Evolutionary conservation across 768 basidiomycete genomes (phyloP), one percentile per base, ranked within the genome.

Genomic region (Pulveroboletus sp.): DNA sequence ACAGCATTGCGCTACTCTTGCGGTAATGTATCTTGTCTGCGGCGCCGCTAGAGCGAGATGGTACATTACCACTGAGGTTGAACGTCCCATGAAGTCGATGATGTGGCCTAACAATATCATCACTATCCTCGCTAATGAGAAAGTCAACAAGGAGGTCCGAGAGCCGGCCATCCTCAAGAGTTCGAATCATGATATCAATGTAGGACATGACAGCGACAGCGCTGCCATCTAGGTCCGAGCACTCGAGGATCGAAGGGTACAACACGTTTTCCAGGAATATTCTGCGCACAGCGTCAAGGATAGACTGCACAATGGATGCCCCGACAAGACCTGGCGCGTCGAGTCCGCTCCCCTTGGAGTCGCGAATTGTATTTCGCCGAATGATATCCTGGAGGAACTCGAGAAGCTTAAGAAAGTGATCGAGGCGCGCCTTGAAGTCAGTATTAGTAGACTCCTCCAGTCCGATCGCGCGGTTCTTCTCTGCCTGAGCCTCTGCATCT

Each of bases 161-260:
- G 34, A 95, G 76, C 42, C 76, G 79, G 1, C 84, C 85, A 20
- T 80, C 75, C 31, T 80, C 76, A 6, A 94, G 75, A 0, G 85
- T 90, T 49, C 82, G 78, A 44, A 93, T 76, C 77, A 92, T 87
- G 59, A 91, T 80, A 56, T 97, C 92, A 54, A 97, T 83, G 63
- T 98, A 97, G 14, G 89, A 91, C 80, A 97, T 84, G 46, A 98
- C 94, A 10, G 95, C 94, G 2, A 97, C 87, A 0, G 94, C 90
- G 52, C 93, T 95, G n/a, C 95, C 95, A 64, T 97, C 95, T 5
- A 75, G 63, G 51, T 91, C 90, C 0, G 94, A 94, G 67, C 92
- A 94, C 63, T 97, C 94, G 40, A 97, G 75, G 43, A 98, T 81
- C 10, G 92, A 90, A 0, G 95, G 90, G 64, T 95, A 95, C 25